Evolutionary conservation across 108 stramenopile species (phyloP).

Genomic region (Nitzschia inconspicua): DNA sequence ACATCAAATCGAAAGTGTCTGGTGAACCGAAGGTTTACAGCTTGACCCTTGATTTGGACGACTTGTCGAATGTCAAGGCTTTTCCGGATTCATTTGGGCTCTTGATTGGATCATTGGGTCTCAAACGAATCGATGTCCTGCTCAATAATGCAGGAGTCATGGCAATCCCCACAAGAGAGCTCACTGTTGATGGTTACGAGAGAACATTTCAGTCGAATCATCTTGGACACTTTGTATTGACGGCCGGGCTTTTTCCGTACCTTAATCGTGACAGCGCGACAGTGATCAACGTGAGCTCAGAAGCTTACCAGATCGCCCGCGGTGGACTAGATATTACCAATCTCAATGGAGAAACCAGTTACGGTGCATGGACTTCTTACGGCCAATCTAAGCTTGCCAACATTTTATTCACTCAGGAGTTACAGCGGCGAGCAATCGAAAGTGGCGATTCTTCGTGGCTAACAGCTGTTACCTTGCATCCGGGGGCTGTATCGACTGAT

Average conservation of each 20-base stretch:
- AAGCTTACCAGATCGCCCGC: constrained; percentile 45
- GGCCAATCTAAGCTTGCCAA: constrained; percentile 76
- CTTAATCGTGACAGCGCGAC: constrained; percentile 39
- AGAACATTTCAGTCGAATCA: constrained; percentile 80
- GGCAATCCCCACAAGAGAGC: constrained; percentile 65
- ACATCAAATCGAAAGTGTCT: constrained; percentile 26
- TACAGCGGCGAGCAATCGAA: constrained; percentile 55
- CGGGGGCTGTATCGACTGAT: constrained; percentile 69
- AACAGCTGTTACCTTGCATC: constrained; percentile 58
- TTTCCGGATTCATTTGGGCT: constrained; percentile 34
- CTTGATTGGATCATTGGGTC: no score
- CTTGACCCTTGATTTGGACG: constrained; percentile 54
- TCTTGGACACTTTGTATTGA: constrained; percentile 84
- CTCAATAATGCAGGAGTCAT: constrained; percentile 92
- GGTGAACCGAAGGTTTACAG: constrained; percentile 39
- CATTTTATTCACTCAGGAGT: constrained; percentile 79
- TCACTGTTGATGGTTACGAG: constrained; percentile 84
- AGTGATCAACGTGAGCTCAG: constrained; percentile 76
- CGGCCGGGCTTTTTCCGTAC: constrained; percentile 50
- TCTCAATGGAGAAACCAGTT: constrained; percentile 60
- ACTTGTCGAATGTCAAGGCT: constrained; percentile 53
- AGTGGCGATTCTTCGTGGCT: constrained; percentile 37
- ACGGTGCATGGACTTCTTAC: constrained; percentile 66
- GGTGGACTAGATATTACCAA: constrained; percentile 54
- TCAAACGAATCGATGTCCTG: constrained; percentile 54